Percentiles rank a stretch among this genome's conserved stretches.
Conservation (phyloP, 1,139 yeast species). For the Candida buenavistaensis region DNA sequence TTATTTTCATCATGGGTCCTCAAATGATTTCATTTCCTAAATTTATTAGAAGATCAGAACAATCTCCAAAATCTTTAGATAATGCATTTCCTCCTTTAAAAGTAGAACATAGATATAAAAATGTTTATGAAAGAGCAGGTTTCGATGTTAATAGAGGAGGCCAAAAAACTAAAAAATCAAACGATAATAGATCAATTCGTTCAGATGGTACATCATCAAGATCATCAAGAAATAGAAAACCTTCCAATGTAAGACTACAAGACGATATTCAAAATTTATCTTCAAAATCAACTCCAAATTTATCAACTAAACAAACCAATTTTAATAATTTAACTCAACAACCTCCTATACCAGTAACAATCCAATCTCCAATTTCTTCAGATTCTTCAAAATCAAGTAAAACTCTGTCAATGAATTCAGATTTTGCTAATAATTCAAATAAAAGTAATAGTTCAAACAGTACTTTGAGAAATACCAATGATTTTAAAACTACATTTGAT, state of each 20-base stretch:
- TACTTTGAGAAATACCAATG: slow-evolving; percentile 9
- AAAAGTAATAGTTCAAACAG: slow-evolving; percentile 10
- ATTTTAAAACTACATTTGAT: slow-evolving; percentile 4
- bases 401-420: slow-evolving; percentile 10
- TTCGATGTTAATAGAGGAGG: slow-evolving; percentile 48
- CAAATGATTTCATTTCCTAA: slow-evolving; percentile 26
- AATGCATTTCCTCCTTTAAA: slow-evolving; percentile 64
- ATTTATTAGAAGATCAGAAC: slow-evolving; percentile 27
- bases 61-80: slow-evolving; percentile 33
- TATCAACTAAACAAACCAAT: background rate
- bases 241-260: background rate
- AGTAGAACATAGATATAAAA: slow-evolving; percentile 52
- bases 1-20: slow-evolving; percentile 1
- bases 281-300: background rate
- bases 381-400: slow-evolving; percentile 10
- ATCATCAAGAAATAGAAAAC: background rate
- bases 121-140: slow-evolving; percentile 68
- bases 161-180: background rate
- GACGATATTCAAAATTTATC: background rate
- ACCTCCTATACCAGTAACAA: no score
- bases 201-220: no score
- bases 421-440: slow-evolving; percentile 5
- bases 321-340: no score
- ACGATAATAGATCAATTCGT: slow-evolving; percentile 1
- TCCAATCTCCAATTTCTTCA: slow-evolving; percentile 3